Evolutionary conservation across 129 eudicot species (phyloP).

Genomic region (Escallonia rubra): DNA sequence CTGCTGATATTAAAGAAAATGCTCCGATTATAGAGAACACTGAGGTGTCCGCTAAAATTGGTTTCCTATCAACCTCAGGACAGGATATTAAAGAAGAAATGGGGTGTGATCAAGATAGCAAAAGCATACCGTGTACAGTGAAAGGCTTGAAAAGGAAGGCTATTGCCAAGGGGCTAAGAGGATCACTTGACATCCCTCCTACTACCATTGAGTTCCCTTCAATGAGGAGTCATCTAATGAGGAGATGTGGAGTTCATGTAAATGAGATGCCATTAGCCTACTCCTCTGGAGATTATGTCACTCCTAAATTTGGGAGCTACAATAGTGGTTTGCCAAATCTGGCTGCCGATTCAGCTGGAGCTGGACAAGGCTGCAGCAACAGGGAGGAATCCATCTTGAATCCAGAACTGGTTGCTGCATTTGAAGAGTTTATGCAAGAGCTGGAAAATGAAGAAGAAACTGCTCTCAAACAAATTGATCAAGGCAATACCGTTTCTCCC

Average conservation of each 20-base stretch:
- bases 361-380: background rate
- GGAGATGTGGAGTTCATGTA: background rate
- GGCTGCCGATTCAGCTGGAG: background rate
- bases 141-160: slow-evolving; percentile 27
- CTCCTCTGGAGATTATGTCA: slow-evolving; percentile 21
- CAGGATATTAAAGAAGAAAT: background rate
- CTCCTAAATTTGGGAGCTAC: slow-evolving; percentile 37
- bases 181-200: slow-evolving; percentile 19
- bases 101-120: no score
- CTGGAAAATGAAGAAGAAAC: slow-evolving; percentile 21
- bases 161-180: slow-evolving; percentile 12
- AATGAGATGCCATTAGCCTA: background rate
- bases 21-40: background rate
- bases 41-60: background rate
- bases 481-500: no score
- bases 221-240: background rate
- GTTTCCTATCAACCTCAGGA: background rate
- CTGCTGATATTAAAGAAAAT: background rate
- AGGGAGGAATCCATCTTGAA: slow-evolving; percentile 16
- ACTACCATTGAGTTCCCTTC: slow-evolving; percentile 14
- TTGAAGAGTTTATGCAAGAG: slow-evolving; percentile 26
- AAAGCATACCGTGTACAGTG: background rate
- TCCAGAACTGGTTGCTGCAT: slow-evolving; percentile 29
- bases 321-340: slow-evolving; percentile 1
- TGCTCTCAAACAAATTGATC: slow-evolving; percentile 11